Base-by-base conservation (phyloP, 164 flowering plant species). In the Warburgia ugandensis region DNA sequence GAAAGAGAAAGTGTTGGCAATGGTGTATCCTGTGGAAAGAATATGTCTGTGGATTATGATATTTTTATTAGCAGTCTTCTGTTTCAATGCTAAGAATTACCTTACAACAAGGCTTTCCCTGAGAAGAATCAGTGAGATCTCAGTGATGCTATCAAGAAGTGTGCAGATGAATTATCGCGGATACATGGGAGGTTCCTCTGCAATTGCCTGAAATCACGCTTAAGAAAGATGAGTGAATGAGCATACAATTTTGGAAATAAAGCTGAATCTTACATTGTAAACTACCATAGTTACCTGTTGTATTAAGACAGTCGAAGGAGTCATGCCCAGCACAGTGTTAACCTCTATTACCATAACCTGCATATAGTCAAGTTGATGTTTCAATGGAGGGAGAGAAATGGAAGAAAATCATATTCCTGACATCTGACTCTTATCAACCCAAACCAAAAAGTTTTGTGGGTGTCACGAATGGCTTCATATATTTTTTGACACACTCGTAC, bases 311-410 rank as follows among this genome's bases (percentile, higher is more conserved):
- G 97, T 89, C 31, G 95, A 89, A 52, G 97, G 90, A 41, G 97
- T 89, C 97, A 89, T 85, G 63, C 95, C 97, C 19, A 95, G 95
- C 16, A 89, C 97, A 1, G 97, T 85, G 62, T 89, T 89, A 26
- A 81, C 97, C 64, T 89, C 95, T 36, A 89, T 85, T 48, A 83
- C 55, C 63, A 89, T 54, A 28, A 88, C 94, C 97, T 88, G 73
- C 49, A 12, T n/a, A n/a, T n/a, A 11, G 6, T 22, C 10, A 0
- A 44, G 13, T 9, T 21, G 45, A 43, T 23, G 7, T 39, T 27
- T 8, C n/a, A 9, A 26, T 26, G n/a, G n/a, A 20, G 29, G 8
- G 35, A 29, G 9, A 26, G 22, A 1, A 50, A 14, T 37, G 5
- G 38, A 3, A 9, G 20, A 37, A 37, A 5, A 37, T 7, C 0